These are phyloP conservation scores for Diplotaxis tenuifolia DNA, from an alignment of 345 rosid species.

Conservation along the genomic window DNA sequence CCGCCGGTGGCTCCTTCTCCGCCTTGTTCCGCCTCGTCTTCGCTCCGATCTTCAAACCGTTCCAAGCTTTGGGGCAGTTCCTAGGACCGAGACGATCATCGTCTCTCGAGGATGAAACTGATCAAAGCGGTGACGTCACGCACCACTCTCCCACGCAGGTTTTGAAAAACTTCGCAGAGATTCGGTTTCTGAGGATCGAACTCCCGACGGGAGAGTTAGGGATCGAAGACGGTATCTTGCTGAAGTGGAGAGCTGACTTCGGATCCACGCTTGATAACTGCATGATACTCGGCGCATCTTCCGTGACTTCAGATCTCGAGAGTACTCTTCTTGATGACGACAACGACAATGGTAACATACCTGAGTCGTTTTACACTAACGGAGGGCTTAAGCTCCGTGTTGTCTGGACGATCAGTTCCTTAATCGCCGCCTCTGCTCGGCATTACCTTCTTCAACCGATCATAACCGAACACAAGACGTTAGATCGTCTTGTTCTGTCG, in stretches of 20 bases:
- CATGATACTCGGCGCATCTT: conserved; percentile 84
- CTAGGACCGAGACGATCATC: conserved; percentile 52
- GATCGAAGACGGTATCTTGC: conserved; percentile 69
- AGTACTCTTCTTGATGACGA: conserved; percentile 37
- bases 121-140: conserved; percentile 73
- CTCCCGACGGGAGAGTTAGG: conserved; percentile 88
- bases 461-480: conserved; percentile 80
- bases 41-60: conserved; percentile 67
- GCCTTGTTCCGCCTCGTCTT: conserved; percentile 53
- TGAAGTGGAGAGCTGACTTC: conserved; percentile 94
- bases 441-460: conserved; percentile 90
- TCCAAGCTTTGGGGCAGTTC: conserved; percentile 65
- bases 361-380: conserved; percentile 92
- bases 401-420: conserved; percentile 92
- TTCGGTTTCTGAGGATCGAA: conserved; percentile 77
- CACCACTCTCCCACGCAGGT: conserved; percentile 97
- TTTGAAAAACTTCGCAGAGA: conserved; percentile 72
- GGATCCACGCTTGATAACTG: conserved; percentile 93
- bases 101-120: conserved; percentile 48
- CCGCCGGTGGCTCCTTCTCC: conserved; percentile 40
- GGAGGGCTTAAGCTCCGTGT: conserved; percentile 91
- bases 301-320: conserved; percentile 41
- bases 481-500: conserved; percentile 74
- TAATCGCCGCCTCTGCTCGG: conserved; percentile 92
- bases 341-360: conserved; percentile 84